phyloP scores from a whole-genome alignment of 2,329 filamentous ascomycete genomes.

The Botryotinia globosa region DNA sequence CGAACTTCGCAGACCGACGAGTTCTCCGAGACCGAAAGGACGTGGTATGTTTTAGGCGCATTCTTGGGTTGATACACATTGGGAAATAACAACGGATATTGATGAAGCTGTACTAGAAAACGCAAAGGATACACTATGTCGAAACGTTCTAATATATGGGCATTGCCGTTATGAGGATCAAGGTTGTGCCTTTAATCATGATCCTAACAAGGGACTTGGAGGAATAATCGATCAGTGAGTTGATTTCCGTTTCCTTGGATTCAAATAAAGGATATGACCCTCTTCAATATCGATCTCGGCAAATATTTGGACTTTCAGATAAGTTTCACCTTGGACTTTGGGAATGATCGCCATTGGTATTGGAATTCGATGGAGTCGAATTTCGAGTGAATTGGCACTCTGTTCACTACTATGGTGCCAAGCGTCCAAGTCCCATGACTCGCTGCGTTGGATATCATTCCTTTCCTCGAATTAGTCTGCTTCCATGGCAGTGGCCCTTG shows the following conservation, averaged over 20 bases:
- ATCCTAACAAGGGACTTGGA: slow-evolving; percentile 59
- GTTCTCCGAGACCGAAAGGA: slow-evolving; percentile 56
- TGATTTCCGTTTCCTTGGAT: slow-evolving; percentile 17
- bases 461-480: not conserved
- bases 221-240: slow-evolving; percentile 52
- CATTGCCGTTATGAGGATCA: slow-evolving; percentile 90
- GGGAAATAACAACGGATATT: slow-evolving; percentile 22
- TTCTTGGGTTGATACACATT: not conserved
- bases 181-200: slow-evolving; percentile 86
- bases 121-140: slow-evolving; percentile 82
- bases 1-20: slow-evolving; percentile 43
- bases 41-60: slow-evolving; percentile 45
- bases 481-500: not conserved
- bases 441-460: not conserved
- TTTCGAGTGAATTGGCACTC: not conserved
- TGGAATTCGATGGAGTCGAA: not conserved
- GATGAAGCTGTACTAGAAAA: slow-evolving; percentile 53
- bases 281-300: not conserved
- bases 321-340: not conserved
- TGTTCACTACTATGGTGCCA: not conserved
- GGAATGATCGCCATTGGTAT: not conserved
- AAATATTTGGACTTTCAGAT: not conserved
- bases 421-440: not conserved
- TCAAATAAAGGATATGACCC: not conserved
- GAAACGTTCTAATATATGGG: slow-evolving; percentile 90